Evolutionary conservation across 805 yeast genomes (phyloP).

Genomic region (Cyberlindnera amylophila): DNA sequence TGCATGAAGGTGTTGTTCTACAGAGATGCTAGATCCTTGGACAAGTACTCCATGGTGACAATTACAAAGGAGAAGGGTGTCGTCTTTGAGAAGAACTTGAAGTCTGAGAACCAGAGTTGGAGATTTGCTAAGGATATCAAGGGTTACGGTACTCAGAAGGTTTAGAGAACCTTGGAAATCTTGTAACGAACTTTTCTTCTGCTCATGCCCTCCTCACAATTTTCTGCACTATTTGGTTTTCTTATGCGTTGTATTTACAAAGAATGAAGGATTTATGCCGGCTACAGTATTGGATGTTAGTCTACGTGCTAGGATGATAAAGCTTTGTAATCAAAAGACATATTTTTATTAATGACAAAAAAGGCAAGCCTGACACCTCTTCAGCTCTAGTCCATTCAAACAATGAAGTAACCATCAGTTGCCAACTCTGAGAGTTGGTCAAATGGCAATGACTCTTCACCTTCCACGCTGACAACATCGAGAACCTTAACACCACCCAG

Average conservation of each 20-base stretch:
- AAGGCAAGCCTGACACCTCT: too few species aligned
- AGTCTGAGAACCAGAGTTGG: conserved; percentile 81
- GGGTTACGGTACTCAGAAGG: conserved; percentile 78
- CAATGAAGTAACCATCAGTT: conserved; percentile 57
- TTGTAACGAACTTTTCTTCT: too few species aligned
- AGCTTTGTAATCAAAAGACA: too few species aligned
- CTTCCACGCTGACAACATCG: conserved; percentile 49
- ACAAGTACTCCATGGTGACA: conserved; percentile 77
- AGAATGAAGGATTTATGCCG: too few species aligned
- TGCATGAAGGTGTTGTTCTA: conserved; percentile 93
- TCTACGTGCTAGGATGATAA: too few species aligned
- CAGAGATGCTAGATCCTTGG: conserved; percentile 93
- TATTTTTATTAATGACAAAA: too few species aligned
- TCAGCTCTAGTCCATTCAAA: conserved; percentile 26
- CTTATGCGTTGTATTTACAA: too few species aligned
- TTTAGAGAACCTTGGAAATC: not conserved
- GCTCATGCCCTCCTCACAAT: too few species aligned
- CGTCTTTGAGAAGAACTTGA: conserved; percentile 59
- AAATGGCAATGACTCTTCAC: conserved; percentile 61
- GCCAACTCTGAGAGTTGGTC: conserved; percentile 55
- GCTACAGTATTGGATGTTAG: too few species aligned
- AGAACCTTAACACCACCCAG: conserved; percentile 65
- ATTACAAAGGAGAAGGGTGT: conserved; percentile 62
- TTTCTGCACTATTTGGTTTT: too few species aligned
- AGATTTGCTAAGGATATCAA: conserved; percentile 80